phyloP scores from a whole-genome alignment of 352 stramenopile genomes.

The Pilasporangium apinafurcum region DNA sequence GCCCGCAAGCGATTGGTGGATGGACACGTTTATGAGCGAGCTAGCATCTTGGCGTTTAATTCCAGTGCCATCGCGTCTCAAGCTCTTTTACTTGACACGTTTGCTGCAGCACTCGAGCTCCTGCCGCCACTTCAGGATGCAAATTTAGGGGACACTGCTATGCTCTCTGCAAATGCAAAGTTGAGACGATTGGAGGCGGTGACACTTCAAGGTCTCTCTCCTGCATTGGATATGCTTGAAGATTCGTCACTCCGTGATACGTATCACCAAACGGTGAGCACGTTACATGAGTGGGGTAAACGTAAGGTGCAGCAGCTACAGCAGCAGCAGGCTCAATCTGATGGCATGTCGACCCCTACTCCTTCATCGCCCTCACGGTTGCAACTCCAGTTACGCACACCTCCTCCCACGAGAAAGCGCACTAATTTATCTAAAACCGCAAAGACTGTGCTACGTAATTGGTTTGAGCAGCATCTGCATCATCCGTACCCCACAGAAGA shows the following conservation, averaged over 20 bases:
- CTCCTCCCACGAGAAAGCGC: slow-evolving; percentile 48
- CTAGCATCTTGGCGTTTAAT: no score
- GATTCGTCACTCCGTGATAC: slow-evolving; percentile 15
- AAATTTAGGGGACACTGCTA: no score
- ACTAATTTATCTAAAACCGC: slow-evolving; percentile 69
- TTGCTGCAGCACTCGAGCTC: slow-evolving; percentile 16
- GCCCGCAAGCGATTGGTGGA: slow-evolving; percentile 17
- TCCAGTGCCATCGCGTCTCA: background rate
- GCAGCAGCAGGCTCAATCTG: slow-evolving; percentile 13
- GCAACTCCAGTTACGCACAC: background rate
- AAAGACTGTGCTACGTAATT: slow-evolving; percentile 68
- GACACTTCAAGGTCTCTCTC: slow-evolving; percentile 15
- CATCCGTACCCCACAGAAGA: slow-evolving; percentile 83
- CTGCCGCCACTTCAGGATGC: slow-evolving; percentile 10
- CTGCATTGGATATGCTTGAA: slow-evolving; percentile 11
- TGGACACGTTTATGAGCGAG: slow-evolving; percentile 21
- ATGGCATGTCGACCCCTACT: no score
- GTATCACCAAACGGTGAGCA: slow-evolving; percentile 17
- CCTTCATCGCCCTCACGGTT: background rate
- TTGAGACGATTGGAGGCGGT: background rate
- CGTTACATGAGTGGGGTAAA: slow-evolving; percentile 26
- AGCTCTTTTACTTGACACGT: slow-evolving; percentile 4
- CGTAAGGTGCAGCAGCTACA: slow-evolving; percentile 17
- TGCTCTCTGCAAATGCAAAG: no score
- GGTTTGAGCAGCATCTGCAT: slow-evolving; percentile 81